These are phyloP conservation scores for Theobroma cacao DNA, from an alignment of 345 rosid genomes.

Conservation along the genomic window DNA sequence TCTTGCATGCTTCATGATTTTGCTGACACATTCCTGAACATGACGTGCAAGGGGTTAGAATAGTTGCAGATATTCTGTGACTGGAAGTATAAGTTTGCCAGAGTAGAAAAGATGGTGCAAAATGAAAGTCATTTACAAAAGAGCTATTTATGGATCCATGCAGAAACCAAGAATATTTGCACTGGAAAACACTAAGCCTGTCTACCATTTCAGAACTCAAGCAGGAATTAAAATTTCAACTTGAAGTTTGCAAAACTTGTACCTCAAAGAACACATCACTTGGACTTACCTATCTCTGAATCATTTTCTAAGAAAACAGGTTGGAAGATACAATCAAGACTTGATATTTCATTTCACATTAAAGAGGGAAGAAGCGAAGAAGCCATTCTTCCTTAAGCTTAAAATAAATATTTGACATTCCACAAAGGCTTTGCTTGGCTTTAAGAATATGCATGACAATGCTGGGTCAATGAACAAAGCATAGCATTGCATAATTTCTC, in stretches of 20 bases:
- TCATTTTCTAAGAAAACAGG: background rate
- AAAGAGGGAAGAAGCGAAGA: no score
- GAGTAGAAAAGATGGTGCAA: background rate
- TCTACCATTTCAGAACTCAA: background rate
- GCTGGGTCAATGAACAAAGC: background rate
- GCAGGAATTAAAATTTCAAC: background rate
- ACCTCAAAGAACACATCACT: background rate
- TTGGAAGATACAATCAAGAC: background rate
- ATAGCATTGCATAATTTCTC: background rate
- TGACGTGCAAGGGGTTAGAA: slow-evolving; percentile 3
- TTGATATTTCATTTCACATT: background rate
- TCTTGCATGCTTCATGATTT: slow-evolving; percentile 74
- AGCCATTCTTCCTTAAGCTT: background rate
- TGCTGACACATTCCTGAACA: slow-evolving; percentile 72
- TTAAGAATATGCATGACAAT: background rate
- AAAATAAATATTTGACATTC: background rate
- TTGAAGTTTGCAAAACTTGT: background rate
- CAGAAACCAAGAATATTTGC: background rate
- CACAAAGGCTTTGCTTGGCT: background rate
- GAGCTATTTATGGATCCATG: background rate
- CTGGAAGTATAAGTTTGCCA: background rate
- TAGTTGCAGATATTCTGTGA: background rate
- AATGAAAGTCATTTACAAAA: background rate
- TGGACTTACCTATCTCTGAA: background rate
- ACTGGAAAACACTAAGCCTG: background rate